A percentile compares a stretch with the other conserved stretches of the same genome.
Evolutionary conservation across 306 rosid species (phyloP).

Genomic region (Medicago arabica): DNA sequence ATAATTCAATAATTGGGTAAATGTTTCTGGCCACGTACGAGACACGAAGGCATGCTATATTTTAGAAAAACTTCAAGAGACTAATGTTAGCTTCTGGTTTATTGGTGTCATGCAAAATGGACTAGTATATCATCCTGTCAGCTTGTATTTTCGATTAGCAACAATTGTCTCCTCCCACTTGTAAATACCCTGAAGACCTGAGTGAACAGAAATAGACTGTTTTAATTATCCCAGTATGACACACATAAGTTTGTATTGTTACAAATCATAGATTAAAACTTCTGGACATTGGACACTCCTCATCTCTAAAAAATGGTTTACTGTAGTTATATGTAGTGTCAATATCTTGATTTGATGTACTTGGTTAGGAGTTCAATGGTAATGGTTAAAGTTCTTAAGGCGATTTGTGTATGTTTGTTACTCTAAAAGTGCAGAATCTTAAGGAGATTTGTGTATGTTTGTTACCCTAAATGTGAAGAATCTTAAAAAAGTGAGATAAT

Average conservation of each 20-base stretch:
- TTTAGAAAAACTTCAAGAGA: constrained; percentile 14
- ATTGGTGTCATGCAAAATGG: constrained; percentile 24
- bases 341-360: constrained; percentile 19
- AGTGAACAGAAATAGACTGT: constrained; percentile 12
- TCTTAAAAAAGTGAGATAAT: not conserved
- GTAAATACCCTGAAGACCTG: not conserved
- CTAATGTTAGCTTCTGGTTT: constrained; percentile 1
- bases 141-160: constrained; percentile 24
- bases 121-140: constrained; percentile 3
- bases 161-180: not conserved
- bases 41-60: not conserved
- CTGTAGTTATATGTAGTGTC: not conserved
- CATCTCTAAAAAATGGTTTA: constrained; percentile 18
- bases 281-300: constrained; percentile 21
- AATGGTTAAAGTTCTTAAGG: constrained; percentile 20
- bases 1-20: constrained; percentile 11
- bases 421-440: too few species aligned
- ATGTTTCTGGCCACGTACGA: constrained; percentile 30
- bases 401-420: too few species aligned
- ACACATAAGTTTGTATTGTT: constrained; percentile 13
- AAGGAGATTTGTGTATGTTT: not conserved
- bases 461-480: too few species aligned
- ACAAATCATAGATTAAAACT: constrained; percentile 21
- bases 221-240: constrained; percentile 8
- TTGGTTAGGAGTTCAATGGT: constrained; percentile 17